Conservation (phyloP, 108 stramenopile species). For the Stephanodiscus minutulus region DNA sequence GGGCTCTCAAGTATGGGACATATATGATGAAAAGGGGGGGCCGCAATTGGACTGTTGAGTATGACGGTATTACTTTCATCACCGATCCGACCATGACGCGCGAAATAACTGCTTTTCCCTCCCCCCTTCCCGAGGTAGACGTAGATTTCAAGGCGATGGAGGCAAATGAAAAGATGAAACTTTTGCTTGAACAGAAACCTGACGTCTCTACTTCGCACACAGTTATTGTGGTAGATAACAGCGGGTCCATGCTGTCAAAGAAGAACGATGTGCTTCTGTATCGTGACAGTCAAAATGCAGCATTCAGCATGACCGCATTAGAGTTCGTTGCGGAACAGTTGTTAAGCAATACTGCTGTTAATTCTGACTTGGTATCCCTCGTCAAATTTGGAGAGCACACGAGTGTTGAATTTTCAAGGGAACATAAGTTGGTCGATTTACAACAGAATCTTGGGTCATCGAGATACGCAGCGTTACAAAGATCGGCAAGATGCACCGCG, state of each 20-base stretch:
- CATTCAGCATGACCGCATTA: conserved; percentile 37
- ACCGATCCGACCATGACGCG: conserved; percentile 26
- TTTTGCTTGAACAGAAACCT: conserved; percentile 22
- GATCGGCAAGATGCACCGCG: conserved; percentile 15
- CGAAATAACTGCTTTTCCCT: conserved; percentile 41
- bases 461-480: conserved; percentile 21
- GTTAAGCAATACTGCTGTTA: conserved; percentile 33
- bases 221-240: conserved; percentile 41
- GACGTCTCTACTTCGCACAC: conserved; percentile 35
- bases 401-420: conserved; percentile 26
- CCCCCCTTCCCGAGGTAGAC: conserved; percentile 23
- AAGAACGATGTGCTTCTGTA: conserved; percentile 41
- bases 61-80: conserved; percentile 44
- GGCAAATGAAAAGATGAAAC: conserved; percentile 14
- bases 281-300: conserved; percentile 44
- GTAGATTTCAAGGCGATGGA: background rate
- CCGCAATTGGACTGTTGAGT: conserved; percentile 26
- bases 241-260: conserved; percentile 37
- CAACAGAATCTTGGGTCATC: conserved; percentile 30
- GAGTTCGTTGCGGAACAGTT: conserved; percentile 44
- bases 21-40: conserved; percentile 16
- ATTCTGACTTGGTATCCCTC: conserved; percentile 35
- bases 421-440: conserved; percentile 40
- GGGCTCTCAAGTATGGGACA: conserved; percentile 34
- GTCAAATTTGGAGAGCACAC: conserved; percentile 24